Evolutionary conservation across 1,284 basidiomycete species (phyloP).

Genomic region (Tilletia indica): DNA sequence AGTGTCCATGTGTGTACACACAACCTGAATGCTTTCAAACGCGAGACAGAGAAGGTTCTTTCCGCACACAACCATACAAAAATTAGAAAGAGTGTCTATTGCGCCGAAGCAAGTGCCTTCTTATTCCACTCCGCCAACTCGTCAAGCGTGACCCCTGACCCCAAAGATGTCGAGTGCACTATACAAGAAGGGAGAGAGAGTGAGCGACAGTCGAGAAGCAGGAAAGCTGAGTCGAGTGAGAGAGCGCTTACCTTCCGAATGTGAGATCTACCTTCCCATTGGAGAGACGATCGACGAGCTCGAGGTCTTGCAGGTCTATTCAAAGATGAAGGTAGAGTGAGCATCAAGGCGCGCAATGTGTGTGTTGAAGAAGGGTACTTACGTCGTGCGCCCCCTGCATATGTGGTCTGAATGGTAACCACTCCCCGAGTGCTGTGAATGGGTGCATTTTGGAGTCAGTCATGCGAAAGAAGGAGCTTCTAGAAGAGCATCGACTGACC

Average conservation of each 20-base stretch:
- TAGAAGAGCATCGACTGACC: conserved; percentile 62
- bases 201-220: conserved; percentile 7
- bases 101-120: neutral
- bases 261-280: conserved; percentile 87
- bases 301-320: conserved; percentile 77
- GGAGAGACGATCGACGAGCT: conserved; percentile 77
- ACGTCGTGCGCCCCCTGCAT: conserved; percentile 94
- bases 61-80: no score
- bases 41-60: no score
- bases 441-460: neutral
- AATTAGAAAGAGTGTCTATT: neutral
- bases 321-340: neutral
- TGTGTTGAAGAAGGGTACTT: conserved; percentile 32
- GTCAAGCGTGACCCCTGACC: conserved; percentile 69
- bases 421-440: conserved; percentile 79
- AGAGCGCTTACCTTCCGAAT: conserved; percentile 75
- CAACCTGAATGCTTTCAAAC: no score
- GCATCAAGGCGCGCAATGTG: neutral
- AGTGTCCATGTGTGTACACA: no score
- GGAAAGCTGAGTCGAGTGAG: neutral
- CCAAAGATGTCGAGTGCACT: conserved; percentile 83
- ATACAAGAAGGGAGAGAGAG: neutral
- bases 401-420: conserved; percentile 87
- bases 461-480: neutral
- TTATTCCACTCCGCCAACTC: conserved; percentile 65